A percentile compares a stretch with the other conserved stretches of the same genome.
phyloP scores from a whole-genome alignment of 371 early-diverging fungal genomes.

The Antonospora locustae region DNA sequence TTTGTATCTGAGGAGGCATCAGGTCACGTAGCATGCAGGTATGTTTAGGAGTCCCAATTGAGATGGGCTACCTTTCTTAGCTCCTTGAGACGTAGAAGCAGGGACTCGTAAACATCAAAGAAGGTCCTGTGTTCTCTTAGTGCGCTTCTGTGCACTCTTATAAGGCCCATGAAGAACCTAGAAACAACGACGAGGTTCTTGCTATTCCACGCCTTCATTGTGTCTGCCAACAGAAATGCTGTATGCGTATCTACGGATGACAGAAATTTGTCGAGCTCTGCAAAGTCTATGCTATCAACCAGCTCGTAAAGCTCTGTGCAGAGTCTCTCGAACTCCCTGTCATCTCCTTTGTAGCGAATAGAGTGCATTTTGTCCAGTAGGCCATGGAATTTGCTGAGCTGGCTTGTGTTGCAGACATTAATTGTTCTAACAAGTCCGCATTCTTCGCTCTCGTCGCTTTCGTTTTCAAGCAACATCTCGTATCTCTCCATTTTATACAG shows the following conservation, averaged over 20 bases:
- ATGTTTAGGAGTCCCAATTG: no score
- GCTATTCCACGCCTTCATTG: no score
- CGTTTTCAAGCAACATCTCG: conserved; percentile 16
- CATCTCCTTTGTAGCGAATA: background rate
- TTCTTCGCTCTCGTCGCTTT: conserved; percentile 8
- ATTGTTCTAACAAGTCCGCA: conserved; percentile 9
- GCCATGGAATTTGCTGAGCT: background rate
- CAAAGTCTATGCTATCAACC: conserved; percentile 7
- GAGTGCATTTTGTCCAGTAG: background rate
- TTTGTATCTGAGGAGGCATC: no score
- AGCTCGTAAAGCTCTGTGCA: background rate
- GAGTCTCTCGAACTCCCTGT: background rate
- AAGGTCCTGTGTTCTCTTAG: no score
- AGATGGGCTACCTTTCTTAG: no score
- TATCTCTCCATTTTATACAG: conserved; percentile 32
- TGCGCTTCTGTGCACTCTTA: no score
- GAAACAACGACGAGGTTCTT: no score
- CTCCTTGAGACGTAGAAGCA: no score
- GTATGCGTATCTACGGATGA: conserved; percentile 9
- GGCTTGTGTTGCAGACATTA: background rate
- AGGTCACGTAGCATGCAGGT: no score
- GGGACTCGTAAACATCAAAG: no score
- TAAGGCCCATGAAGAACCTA: no score
- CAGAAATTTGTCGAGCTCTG: conserved; percentile 23
- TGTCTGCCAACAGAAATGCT: background rate